Base-by-base conservation (phyloP, 352 stramenopile genomes). In the Globisporangium paddicum region DNA sequence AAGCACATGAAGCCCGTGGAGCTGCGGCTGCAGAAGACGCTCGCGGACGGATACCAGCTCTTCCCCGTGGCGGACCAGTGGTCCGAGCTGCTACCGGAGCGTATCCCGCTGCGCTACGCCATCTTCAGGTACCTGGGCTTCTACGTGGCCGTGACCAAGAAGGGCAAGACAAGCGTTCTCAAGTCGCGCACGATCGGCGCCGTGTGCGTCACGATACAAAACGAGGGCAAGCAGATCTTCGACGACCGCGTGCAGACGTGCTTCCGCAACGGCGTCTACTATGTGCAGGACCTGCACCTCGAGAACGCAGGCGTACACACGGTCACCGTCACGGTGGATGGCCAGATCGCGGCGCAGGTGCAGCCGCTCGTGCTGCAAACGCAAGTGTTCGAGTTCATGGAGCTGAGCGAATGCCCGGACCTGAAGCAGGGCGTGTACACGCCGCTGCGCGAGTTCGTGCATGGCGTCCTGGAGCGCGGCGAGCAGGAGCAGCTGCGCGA, bases 381-480 rank as follows among this genome's bases (percentile, higher is more conserved):
- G 26, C 67, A 85, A n/a, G 82, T 92, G 48, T 84, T 74, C 48
- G 82, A 92, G 63, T 92, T 92, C 72, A 89, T 92, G 82, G 70
- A 85, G 67, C 75, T 92, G 25, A 66, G 76, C 48, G 79, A 92
- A 55, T 89, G 82, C 53, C 42, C 69, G 0, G 74, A 85, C 26
- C 57, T 89, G 44, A 48, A 67, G 28, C 61, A 60, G 0, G 76
- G 75, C 2, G 74, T 76, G 11, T 92, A 92, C 52, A 72, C 80
- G 35, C 71, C 77, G 9, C 64, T 92, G 48, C 79, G 82, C 2
- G 67, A 76, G 25, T 85, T 89, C 32, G 78, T 82, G 52, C 62
- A 84, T 45, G 63, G 62, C 2, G 74, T 75, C 46, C 64, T 79
- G 38, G 61, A 68, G 25, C 68, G 73, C 10, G 67, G 72, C 21